Percentiles rank a stretch among this genome's conserved stretches.
These are phyloP conservation scores for Cryptomeria japonica DNA, from an alignment of 75 land plant genomes.

Conservation along the genomic window DNA sequence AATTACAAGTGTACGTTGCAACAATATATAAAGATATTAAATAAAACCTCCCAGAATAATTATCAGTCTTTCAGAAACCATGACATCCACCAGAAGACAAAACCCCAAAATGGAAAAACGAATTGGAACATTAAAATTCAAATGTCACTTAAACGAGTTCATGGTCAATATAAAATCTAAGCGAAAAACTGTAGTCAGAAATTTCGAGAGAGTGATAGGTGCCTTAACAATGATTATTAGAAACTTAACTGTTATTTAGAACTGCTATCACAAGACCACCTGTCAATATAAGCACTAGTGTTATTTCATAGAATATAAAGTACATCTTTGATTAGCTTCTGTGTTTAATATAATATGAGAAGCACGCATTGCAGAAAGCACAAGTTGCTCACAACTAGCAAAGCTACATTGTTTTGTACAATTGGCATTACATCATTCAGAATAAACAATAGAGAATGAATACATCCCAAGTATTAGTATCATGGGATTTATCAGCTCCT, in stretches of 20 bases:
- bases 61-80: background rate
- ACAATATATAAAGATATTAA: background rate
- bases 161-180: background rate
- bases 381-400: background rate
- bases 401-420: background rate
- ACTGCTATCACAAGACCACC: background rate
- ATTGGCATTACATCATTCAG: background rate
- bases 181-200: background rate
- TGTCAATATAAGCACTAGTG: background rate
- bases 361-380: background rate
- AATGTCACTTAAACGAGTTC: background rate
- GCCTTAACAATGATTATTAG: background rate
- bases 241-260: background rate
- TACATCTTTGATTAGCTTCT: background rate
- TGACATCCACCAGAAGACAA: background rate
- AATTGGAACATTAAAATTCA: background rate
- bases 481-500: background rate
- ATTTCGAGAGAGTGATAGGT: background rate
- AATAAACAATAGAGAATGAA: background rate
- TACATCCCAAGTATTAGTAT: background rate
- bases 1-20: background rate
- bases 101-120: background rate
- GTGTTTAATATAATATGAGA: background rate
- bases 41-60: background rate
- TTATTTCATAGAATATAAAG: background rate